Base-by-base conservation (phyloP, 2,329 filamentous ascomycete genomes). In the Penicillium capsulatum region DNA sequence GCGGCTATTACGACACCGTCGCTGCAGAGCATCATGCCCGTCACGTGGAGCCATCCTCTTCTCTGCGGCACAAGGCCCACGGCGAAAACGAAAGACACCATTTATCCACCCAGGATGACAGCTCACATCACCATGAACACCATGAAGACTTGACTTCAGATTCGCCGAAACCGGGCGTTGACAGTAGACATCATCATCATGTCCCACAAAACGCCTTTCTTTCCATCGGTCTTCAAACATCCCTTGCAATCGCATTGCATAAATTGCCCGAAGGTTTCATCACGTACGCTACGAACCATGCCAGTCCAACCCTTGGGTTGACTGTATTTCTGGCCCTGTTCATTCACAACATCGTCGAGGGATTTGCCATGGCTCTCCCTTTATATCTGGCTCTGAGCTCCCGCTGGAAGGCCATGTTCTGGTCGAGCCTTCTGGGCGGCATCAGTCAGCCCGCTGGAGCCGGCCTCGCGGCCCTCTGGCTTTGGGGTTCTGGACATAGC, bases 291-390 rank as follows among this genome's bases (percentile, higher is more conserved):
- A 96, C 92, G 7, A 98, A 97, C 65, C 92, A 98, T 61, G 91
- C 89, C 9, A 97, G 90, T 61, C 90, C 92, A 0, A 74, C 77
- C 0, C 79, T 98, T 0, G 92, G 92, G 14, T 81, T 95, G 65
- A 85, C 86, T 36, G 88, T 98, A 38, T 98, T 98, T 68, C 79
- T 97, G 64, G 91, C 92, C 0, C 77, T 98, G 6, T 95, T 95
- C 60, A 91, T 98, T 43, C 92, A 98, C 74, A 98, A 97, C 68
- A 94, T 98, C 57, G 90, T 88, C 17, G 92, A 98, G 69, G 92
- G 92, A 2, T 97, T 97, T 61, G 87, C 90, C 46, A 84, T 98
- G 76, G 88, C 89, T 0, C 70, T 98, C 1, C 92, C 92, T 0
- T 74, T 98, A 0, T 98, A 94, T 65, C 85, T 98, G 57, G 92